These are phyloP conservation scores for Poa annua DNA, from an alignment of 176 grass and related monocot genomes.

Conservation along the genomic window DNA sequence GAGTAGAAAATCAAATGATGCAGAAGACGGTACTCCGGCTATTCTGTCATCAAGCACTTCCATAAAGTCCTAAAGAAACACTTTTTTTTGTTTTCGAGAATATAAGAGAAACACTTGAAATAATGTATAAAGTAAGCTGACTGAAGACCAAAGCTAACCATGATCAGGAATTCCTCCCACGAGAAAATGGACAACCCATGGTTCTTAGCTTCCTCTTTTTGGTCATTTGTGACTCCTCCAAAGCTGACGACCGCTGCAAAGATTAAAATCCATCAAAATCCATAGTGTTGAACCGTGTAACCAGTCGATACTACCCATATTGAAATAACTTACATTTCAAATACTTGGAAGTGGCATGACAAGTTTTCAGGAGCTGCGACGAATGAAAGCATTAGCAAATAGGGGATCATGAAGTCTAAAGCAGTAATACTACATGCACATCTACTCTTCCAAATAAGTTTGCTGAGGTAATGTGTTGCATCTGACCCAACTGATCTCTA, in stretches of 20 bases:
- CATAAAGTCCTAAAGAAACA: not conserved
- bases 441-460: not conserved
- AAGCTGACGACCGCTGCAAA: constrained; percentile 81
- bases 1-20: not conserved
- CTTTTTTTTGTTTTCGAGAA: too few relatives aligned
- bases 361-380: constrained; percentile 78
- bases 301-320: constrained; percentile 1
- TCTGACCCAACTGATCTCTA: not conserved
- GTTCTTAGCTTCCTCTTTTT: constrained; percentile 68
- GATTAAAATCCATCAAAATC: not conserved
- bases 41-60: not conserved
- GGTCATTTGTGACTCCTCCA: constrained; percentile 77
- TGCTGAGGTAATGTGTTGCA: not conserved
- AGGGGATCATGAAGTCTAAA: not conserved
- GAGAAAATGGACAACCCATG: constrained; percentile 74
- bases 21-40: not conserved
- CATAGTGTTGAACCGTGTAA: not conserved
- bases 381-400: constrained; percentile 21
- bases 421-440: not conserved
- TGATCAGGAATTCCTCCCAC: constrained; percentile 88
- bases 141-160: constrained; percentile 45
- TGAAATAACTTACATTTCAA: constrained; percentile 75
- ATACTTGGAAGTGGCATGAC: constrained; percentile 59
- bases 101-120: not conserved
- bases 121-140: not conserved